phyloP scores from a whole-genome alignment of 1,284 basidiomycete genomes.

The Volvariella volvacea region DNA sequence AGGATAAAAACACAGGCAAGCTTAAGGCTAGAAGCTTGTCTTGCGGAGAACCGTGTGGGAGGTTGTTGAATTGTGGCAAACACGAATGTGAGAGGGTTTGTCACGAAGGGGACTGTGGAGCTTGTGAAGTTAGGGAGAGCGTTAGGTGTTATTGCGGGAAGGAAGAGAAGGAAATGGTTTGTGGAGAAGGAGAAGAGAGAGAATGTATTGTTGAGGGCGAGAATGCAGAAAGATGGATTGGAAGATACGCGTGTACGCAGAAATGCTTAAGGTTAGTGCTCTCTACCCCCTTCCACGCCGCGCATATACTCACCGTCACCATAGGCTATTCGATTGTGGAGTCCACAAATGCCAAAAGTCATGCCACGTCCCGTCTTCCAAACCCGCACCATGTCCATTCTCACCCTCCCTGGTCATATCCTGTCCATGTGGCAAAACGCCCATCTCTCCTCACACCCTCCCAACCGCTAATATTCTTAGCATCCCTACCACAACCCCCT shows the following conservation, averaged over 20 bases:
- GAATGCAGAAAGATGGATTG: conserved; percentile 46
- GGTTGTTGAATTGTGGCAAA: conserved; percentile 57
- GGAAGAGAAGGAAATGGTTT: conserved; percentile 50
- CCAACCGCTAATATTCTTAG: conserved; percentile 9
- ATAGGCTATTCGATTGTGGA: conserved; percentile 70
- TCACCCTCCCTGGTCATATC: conserved; percentile 62
- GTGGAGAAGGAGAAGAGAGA: conserved; percentile 49
- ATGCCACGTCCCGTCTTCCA: conserved; percentile 67
- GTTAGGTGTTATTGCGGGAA: conserved; percentile 77
- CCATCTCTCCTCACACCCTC: conserved; percentile 32
- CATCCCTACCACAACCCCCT: conserved; percentile 15
- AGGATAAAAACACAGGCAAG: conserved; percentile 16
- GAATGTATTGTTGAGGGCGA: conserved; percentile 24
- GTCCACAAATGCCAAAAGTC: conserved; percentile 61
- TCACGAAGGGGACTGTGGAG: conserved; percentile 66
- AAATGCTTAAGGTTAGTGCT: conserved; percentile 50
- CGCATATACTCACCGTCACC: conserved; percentile 2
- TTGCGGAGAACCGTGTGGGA: conserved; percentile 63
- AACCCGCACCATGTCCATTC: conserved; percentile 60
- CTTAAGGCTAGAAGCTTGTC: conserved; percentile 30
- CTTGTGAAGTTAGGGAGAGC: conserved; percentile 50
- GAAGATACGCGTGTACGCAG: conserved; percentile 61
- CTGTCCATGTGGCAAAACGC: conserved; percentile 78
- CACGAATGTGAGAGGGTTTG: conserved; percentile 60
- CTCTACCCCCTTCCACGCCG: conserved; percentile 2